Evolutionary conservation across 768 basidiomycete genomes (phyloP), one percentile per base, ranked within the genome.

Genomic region (Pleurotus salmoneostramineus): DNA sequence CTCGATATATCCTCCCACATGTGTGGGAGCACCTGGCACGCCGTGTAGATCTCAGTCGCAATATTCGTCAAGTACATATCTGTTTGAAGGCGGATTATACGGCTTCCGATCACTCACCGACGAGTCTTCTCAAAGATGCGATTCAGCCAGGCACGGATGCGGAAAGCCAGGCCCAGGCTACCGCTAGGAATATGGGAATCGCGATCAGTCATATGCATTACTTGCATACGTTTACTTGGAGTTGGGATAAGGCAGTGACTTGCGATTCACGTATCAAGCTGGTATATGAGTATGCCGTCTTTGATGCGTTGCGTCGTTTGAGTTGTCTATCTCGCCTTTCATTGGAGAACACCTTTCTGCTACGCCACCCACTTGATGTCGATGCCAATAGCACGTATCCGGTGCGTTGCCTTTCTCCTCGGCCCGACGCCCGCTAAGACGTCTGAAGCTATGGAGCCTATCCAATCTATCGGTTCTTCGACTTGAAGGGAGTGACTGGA

Each of bases 1-100:
- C 77, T n/a, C 71, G 77, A 6, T 69, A 74, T 34, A 67, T 72
- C 1, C 63, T 69, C 47, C 74, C 76, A 11, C 65, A 68, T 15
- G 66, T 82, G 62, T 83, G 80, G 79, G 76, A 75, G 0, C 80
- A 82, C 62, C 74, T 83, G n/a, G 77, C 79, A 14, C 68, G 70
- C 48, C 74, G 80, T 27, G 67, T 74, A n/a, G 80, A 81, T 64
- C 72, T 82, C 5, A 68, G 79, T 44, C 70, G 78, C 43, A 77
- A 77, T 58, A 70, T 83, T 45, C 73, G 76, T 6, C 75, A 77
- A 56, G 73, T 83, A 10, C 73, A 78, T 50, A 72, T 83, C 49
- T 75, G 71, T 66, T 72, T 77, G 45, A 71, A 69, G 35, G 50
- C 62, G 15, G 75, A 77, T 61, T 68, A 71, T 59, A 62, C 66